Base-by-base conservation (phyloP, 805 yeast genomes). In the Lachancea thermotolerans region DNA sequence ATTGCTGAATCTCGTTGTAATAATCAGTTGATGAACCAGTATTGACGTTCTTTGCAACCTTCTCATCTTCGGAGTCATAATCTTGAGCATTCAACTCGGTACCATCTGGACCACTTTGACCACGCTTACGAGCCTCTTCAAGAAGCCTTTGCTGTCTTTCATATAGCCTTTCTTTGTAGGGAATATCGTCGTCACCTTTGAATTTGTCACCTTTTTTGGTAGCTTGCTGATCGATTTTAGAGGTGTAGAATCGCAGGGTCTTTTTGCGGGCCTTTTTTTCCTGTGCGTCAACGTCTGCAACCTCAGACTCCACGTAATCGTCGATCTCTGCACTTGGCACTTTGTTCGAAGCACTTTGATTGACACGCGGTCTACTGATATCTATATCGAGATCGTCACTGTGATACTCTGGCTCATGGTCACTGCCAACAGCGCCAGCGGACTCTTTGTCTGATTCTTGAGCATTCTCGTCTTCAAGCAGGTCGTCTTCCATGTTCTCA, bases 231-330 rank as follows among this genome's bases (percentile, higher is more conserved):
- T 89, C 96, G 65, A 93, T 90, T 67, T 91, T 90, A 47, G 98
- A 86, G 1, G 99, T 93, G 74, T 93, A 93, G 79, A 93, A 93
- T 49, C 98, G 81, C 57, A 93, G 77, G 2, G 95, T 76, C 60
- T 78, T 79, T 71, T 82, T 85, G 56, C 95, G 80, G 16, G 81
- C 77, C 48, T 75, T 78, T 69, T 90, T 91, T 47, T 89, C 98
- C 58, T 87, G 95, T 37, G 76, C 74, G 65, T 93, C 98, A 39
- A 88, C 81, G 25, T 80, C 93, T 41, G 85, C 95, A 37, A 85
- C 74, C 30, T 74, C 79, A 27, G 79, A 71, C 58, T 88, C 95
- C n/a, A 78, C 72, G 58, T 69, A 82, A 62, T 84, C 93, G 49
- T 73, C 75, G 5, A 59, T 58, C 12, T 55, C 51, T 35, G 48